A percentile compares a stretch with the other conserved stretches of the same genome.
phyloP scores from a whole-genome alignment of 2,329 filamentous ascomycete genomes.

The Huntiella decipiens region DNA sequence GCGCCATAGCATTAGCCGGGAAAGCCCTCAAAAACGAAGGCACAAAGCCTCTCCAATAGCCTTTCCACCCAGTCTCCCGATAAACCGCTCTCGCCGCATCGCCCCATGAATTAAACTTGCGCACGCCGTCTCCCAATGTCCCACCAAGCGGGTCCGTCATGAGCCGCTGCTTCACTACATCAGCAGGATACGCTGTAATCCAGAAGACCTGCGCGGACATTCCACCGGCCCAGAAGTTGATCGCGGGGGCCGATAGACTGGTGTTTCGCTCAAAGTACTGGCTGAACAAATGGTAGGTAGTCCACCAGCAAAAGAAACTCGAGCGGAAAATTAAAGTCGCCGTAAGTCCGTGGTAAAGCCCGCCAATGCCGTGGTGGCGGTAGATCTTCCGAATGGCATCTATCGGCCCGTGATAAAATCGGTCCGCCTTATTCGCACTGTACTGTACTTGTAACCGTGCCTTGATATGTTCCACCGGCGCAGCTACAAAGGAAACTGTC shows the following conservation, averaged over 20 bases:
- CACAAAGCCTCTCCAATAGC: slow-evolving; percentile 84
- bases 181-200: slow-evolving; percentile 77
- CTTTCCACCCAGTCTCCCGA: slow-evolving; percentile 53
- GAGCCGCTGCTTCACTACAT: slow-evolving; percentile 88
- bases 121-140: slow-evolving; percentile 43
- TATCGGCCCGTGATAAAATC: slow-evolving; percentile 70
- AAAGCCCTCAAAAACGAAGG: slow-evolving; percentile 90
- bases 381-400: slow-evolving; percentile 61
- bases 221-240: slow-evolving; percentile 97
- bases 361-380: slow-evolving; percentile 51
- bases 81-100: slow-evolving; percentile 65
- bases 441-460: slow-evolving; percentile 90
- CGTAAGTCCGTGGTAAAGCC: slow-evolving; percentile 68
- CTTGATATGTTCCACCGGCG: slow-evolving; percentile 90
- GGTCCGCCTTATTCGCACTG: slow-evolving; percentile 53
- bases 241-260: slow-evolving; percentile 49
- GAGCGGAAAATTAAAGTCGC: slow-evolving; percentile 77
- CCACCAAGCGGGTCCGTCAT: slow-evolving; percentile 87
- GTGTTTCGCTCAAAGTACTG: slow-evolving; percentile 48
- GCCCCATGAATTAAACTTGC: slow-evolving; percentile 56
- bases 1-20: slow-evolving; percentile 83
- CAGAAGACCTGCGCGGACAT: slow-evolving; percentile 88
- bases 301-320: slow-evolving; percentile 98
- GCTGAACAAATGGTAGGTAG: slow-evolving; percentile 75
- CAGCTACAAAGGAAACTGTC: slow-evolving; percentile 83